These are phyloP conservation scores for Afroboletus lepidellus DNA, from an alignment of 1,284 basidiomycete genomes.

Conservation along the genomic window DNA sequence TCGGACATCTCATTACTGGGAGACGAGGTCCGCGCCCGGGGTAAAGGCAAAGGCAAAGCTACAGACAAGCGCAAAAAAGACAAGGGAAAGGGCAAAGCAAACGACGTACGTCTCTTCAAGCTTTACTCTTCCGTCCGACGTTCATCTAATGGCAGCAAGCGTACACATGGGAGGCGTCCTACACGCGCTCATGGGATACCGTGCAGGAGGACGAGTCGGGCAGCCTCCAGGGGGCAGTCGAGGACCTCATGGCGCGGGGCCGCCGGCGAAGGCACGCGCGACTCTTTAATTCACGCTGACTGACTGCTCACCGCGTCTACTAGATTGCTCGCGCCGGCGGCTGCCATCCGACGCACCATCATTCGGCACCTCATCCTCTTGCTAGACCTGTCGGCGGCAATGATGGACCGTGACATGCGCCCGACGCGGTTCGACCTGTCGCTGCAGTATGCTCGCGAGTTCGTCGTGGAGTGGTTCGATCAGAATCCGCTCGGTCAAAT, in stretches of 20 bases:
- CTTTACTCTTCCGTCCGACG: not conserved
- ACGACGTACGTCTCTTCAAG: slow-evolving; percentile 42
- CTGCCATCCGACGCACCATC: slow-evolving; percentile 91
- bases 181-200: slow-evolving; percentile 93
- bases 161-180: slow-evolving; percentile 96
- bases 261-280: slow-evolving; percentile 73
- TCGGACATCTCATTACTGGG: slow-evolving; percentile 38
- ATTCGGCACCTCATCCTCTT: slow-evolving; percentile 93
- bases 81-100: slow-evolving; percentile 47
- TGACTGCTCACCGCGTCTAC: slow-evolving; percentile 9
- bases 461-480: slow-evolving; percentile 97
- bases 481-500: slow-evolving; percentile 99
- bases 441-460: slow-evolving; percentile 86
- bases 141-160: slow-evolving; percentile 49
- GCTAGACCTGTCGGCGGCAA: slow-evolving; percentile 87
- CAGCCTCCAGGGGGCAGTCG: slow-evolving; percentile 86
- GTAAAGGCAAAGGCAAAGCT: slow-evolving; percentile 45
- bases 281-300: not conserved
- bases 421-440: slow-evolving; percentile 90
- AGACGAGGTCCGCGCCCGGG: slow-evolving; percentile 36
- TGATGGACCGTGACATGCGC: slow-evolving; percentile 95
- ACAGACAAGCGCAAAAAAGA: slow-evolving; percentile 41
- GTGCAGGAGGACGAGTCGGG: slow-evolving; percentile 95
- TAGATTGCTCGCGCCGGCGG: slow-evolving; percentile 76
- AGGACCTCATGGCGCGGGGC: slow-evolving; percentile 83